Evolutionary conservation across 208 protist species (phyloP).

Genomic region (Tritrichomonas musculus): DNA sequence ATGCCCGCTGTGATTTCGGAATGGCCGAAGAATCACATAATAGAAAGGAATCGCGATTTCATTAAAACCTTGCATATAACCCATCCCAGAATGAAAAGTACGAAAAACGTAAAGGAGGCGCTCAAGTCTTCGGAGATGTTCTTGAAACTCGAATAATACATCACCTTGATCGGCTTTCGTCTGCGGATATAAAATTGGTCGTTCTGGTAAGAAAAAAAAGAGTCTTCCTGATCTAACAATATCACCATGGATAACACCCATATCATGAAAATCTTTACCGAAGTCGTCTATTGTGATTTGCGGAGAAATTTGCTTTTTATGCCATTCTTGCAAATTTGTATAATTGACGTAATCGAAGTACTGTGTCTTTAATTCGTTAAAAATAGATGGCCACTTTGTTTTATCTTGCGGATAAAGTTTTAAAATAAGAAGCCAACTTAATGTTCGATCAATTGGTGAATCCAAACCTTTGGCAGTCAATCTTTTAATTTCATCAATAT

Average conservation of each 20-base stretch:
- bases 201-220: neutral
- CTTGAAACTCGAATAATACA: neutral
- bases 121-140: neutral
- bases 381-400: neutral
- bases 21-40: neutral
- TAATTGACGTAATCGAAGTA: neutral
- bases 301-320: neutral
- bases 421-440: neutral
- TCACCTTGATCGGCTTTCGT: neutral
- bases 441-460: neutral
- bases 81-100: neutral
- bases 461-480: neutral
- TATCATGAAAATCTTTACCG: neutral
- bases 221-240: neutral
- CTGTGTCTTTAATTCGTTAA: neutral
- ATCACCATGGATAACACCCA: neutral
- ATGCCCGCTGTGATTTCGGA: neutral
- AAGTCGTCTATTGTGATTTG: neutral
- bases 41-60: neutral
- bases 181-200: neutral
- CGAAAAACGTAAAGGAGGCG: neutral
- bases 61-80: constrained; percentile 29
- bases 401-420: neutral
- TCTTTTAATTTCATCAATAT: neutral
- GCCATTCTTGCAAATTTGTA: neutral